These are phyloP conservation scores for Myxozyma kluyveri DNA, from an alignment of 805 yeast genomes.

Conservation along the genomic window DNA sequence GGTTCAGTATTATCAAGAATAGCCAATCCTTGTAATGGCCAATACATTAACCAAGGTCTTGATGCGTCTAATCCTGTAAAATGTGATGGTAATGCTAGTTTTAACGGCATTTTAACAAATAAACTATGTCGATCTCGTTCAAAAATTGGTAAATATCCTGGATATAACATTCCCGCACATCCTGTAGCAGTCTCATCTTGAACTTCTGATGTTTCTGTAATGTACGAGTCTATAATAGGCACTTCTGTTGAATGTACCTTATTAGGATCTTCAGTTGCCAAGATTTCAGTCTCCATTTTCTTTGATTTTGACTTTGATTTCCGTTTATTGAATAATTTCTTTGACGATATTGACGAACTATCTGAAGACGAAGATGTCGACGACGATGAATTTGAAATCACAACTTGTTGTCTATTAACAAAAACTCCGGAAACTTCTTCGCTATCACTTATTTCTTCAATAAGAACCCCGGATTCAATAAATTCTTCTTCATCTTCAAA, in stretches of 20 bases:
- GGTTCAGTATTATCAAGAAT: slow-evolving; percentile 36
- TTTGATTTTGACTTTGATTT: too few species aligned
- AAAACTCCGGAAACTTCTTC: too few species aligned
- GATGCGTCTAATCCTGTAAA: slow-evolving; percentile 73
- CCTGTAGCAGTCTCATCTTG: slow-evolving; percentile 19
- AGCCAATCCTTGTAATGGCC: slow-evolving; percentile 63
- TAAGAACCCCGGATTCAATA: too few species aligned
- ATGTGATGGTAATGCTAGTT: slow-evolving; percentile 46
- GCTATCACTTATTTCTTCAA: too few species aligned
- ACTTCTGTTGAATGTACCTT: slow-evolving; percentile 10
- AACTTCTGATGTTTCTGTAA: slow-evolving; percentile 20
- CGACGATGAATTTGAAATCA: too few species aligned
- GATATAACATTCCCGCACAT: slow-evolving; percentile 12
- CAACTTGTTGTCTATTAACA: too few species aligned
- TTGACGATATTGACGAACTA: too few species aligned
- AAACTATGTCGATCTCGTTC: slow-evolving; percentile 5
- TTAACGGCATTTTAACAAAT: slow-evolving; percentile 9
- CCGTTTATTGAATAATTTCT: too few species aligned
- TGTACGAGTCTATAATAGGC: slow-evolving; percentile 9
- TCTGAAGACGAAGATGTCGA: too few species aligned
- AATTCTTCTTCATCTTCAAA: too few species aligned
- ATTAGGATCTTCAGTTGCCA: too few species aligned
- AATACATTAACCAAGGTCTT: slow-evolving; percentile 87
- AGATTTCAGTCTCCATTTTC: too few species aligned
- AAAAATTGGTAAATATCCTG: slow-evolving; percentile 11